These are phyloP conservation scores for Avena eriantha DNA, from an alignment of 176 grass and related monocot species.

Conservation along the genomic window DNA sequence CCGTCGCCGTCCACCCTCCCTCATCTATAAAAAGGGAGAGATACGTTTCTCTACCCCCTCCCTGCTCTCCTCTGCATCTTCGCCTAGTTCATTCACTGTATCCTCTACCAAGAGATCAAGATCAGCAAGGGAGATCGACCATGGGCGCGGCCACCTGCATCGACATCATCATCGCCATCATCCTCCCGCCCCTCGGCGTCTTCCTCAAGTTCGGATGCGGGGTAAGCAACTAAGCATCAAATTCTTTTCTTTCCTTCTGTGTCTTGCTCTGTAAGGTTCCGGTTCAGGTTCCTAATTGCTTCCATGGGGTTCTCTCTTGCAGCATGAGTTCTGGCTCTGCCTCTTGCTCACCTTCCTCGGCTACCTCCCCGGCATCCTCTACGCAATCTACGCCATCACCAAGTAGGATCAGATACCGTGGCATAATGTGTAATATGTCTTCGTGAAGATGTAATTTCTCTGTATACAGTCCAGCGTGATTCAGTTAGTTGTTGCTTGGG, in stretches of 20 bases:
- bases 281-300: too few species aligned
- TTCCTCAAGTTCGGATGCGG: slow-evolving; percentile 64
- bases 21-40: neutral
- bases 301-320: too few species aligned
- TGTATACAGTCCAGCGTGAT: too few species aligned
- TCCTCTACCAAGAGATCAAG: neutral
- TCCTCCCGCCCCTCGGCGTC: slow-evolving; percentile 67
- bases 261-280: too few species aligned
- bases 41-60: neutral
- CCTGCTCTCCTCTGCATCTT: neutral
- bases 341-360: slow-evolving; percentile 63
- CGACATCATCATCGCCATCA: slow-evolving; percentile 66
- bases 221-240: neutral
- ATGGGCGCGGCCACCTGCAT: slow-evolving; percentile 50
- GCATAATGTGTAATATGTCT: too few species aligned
- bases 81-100: neutral
- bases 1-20: neutral
- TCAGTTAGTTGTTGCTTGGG: too few species aligned
- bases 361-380: slow-evolving; percentile 65
- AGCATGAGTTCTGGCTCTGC: slow-evolving; percentile 63
- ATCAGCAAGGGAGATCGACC: neutral
- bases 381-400: slow-evolving; percentile 68
- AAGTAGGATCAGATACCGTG: neutral
- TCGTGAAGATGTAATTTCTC: too few species aligned
- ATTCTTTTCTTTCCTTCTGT: neutral